Evolutionary conservation across 345 rosid species (phyloP).

Genomic region (Salix suchowensis): DNA sequence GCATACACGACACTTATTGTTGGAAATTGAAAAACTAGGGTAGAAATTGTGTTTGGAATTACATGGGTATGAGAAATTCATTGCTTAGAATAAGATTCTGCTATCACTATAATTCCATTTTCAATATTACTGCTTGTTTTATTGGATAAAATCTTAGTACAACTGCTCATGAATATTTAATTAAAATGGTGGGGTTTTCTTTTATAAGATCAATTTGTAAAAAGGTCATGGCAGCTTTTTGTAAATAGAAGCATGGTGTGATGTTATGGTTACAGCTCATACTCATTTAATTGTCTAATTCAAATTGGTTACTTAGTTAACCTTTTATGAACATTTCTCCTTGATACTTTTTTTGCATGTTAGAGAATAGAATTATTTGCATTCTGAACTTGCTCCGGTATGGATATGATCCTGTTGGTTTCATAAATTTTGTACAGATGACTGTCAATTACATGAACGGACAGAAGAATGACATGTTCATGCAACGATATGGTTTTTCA

Average conservation of each 20-base stretch:
- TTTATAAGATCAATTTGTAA: neutral
- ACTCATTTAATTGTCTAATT: neutral
- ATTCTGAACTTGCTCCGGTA: neutral
- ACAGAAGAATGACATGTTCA: slow-evolving; percentile 52
- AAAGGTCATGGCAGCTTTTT: neutral
- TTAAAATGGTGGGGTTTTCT: neutral
- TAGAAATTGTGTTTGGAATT: neutral
- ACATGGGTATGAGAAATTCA: too few relatives aligned
- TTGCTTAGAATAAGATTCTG: neutral
- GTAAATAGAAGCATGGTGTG: neutral
- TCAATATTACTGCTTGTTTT: neutral
- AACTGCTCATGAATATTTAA: neutral
- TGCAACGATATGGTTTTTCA: slow-evolving; percentile 95
- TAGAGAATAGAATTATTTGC: neutral
- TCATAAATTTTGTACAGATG: slow-evolving; percentile 44
- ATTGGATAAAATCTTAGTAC: neutral
- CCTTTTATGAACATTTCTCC: neutral
- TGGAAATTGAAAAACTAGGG: neutral
- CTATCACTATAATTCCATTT: neutral
- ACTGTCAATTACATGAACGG: slow-evolving; percentile 74
- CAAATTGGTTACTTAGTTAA: neutral
- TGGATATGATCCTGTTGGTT: neutral
- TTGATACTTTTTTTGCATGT: neutral
- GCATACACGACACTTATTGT: neutral
- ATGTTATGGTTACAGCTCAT: neutral